Percentiles rank a stretch among this genome's conserved stretches.
These are phyloP conservation scores for Leptoxyphium fumago DNA, from an alignment of 2,329 filamentous ascomycete genomes.

Conservation along the genomic window DNA sequence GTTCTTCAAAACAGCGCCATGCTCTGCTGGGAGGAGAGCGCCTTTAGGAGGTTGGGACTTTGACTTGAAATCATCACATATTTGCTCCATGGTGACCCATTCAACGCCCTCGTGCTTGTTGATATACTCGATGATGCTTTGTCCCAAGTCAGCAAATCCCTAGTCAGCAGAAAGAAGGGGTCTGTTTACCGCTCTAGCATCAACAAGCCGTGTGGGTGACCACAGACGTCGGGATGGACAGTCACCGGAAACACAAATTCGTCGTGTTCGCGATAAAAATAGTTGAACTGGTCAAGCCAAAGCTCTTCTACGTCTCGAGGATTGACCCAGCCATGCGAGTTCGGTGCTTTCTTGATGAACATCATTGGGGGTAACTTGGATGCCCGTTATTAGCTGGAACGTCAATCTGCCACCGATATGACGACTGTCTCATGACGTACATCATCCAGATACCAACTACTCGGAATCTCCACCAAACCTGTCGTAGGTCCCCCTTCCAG, in stretches of 20 bases:
- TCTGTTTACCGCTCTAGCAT: slow-evolving; percentile 52
- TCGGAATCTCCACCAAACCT: slow-evolving; percentile 52
- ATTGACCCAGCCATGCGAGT: slow-evolving; percentile 46
- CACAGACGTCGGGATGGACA: slow-evolving; percentile 59
- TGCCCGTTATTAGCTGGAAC: not conserved
- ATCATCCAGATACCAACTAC: slow-evolving; percentile 46
- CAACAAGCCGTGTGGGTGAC: slow-evolving; percentile 54
- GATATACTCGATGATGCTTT: slow-evolving; percentile 51
- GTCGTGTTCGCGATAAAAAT: slow-evolving; percentile 64
- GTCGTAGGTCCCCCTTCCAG: slow-evolving; percentile 44
- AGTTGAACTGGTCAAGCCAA: slow-evolving; percentile 54
- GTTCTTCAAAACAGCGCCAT: slow-evolving; percentile 38
- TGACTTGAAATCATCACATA: slow-evolving; percentile 58
- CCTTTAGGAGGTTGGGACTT: slow-evolving; percentile 44
- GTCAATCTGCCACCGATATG: not conserved
- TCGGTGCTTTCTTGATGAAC: slow-evolving; percentile 53
- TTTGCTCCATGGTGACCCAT: slow-evolving; percentile 56
- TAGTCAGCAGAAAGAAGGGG: not conserved
- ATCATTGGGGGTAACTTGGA: slow-evolving; percentile 51
- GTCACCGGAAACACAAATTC: slow-evolving; percentile 67
- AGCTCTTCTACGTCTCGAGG: slow-evolving; percentile 48
- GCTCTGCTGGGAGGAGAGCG: slow-evolving; percentile 44
- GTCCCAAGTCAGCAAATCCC: too few species aligned
- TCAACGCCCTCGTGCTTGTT: slow-evolving; percentile 48
- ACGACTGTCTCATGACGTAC: slow-evolving; percentile 10